phyloP scores from a whole-genome alignment of 106 monocot species.

The Alisma plantagoaquatica region DNA sequence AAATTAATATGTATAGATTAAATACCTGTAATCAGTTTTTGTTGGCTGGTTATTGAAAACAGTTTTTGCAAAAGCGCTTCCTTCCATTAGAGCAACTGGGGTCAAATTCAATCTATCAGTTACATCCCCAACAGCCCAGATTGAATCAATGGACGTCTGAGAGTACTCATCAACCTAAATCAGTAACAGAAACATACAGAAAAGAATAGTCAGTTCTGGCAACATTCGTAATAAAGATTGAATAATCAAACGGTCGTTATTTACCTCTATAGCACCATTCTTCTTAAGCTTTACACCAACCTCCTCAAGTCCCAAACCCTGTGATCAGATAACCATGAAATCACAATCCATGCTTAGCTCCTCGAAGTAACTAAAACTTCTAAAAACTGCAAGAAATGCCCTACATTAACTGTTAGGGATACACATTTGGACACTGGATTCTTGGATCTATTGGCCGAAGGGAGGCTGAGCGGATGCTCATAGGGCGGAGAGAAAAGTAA shows the following conservation, averaged over 20 bases:
- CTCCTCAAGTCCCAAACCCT: slow-evolving; percentile 89
- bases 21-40: slow-evolving; percentile 77
- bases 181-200: slow-evolving; percentile 3
- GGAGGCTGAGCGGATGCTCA: too few species aligned
- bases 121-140: slow-evolving; percentile 98
- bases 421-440: too few species aligned
- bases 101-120: slow-evolving; percentile 92
- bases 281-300: slow-evolving; percentile 77
- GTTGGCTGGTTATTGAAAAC: slow-evolving; percentile 73
- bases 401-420: too few species aligned
- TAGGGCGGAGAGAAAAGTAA: too few species aligned
- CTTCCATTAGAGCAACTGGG: slow-evolving; percentile 98
- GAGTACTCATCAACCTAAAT: slow-evolving; percentile 91
- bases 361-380: too few species aligned
- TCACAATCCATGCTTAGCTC: too few species aligned
- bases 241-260: too few species aligned
- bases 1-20: too few species aligned
- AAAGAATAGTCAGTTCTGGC: too few species aligned
- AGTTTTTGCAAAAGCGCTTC: slow-evolving; percentile 89
- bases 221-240: too few species aligned
- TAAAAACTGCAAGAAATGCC: too few species aligned
- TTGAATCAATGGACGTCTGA: slow-evolving; percentile 71
- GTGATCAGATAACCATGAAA: slow-evolving; percentile 7
- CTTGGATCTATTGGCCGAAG: too few species aligned
- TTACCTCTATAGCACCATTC: slow-evolving; percentile 87